Percentiles rank a stretch among this genome's conserved stretches.
phyloP scores from a whole-genome alignment of 2,329 filamentous ascomycete species.

The Monosporascus sp. region DNA sequence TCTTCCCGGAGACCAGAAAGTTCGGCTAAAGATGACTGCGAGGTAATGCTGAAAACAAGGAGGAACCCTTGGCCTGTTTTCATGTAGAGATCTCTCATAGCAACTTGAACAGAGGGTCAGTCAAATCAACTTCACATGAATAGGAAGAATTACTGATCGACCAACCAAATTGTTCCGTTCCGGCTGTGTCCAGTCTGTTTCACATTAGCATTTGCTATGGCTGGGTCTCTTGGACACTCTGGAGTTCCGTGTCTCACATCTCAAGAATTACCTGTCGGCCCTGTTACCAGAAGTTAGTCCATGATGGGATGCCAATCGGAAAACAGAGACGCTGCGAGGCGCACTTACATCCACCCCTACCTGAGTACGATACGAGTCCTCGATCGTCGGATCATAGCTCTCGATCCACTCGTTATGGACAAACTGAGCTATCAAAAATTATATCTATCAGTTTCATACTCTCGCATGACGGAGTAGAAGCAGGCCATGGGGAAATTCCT shows the following conservation, averaged over 20 bases:
- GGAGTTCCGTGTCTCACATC: conserved; percentile 56
- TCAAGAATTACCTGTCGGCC: conserved; percentile 84
- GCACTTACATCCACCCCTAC: conserved; percentile 76
- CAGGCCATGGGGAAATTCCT: neutral
- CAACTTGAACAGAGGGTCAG: conserved; percentile 38
- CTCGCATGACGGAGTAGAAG: neutral
- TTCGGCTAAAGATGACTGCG: conserved; percentile 75
- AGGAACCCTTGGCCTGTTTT: conserved; percentile 89
- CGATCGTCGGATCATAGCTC: conserved; percentile 75
- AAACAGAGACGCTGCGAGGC: conserved; percentile 1
- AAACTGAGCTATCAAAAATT: conserved; percentile 65
- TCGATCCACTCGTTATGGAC: conserved; percentile 95
- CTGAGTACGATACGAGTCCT: conserved; percentile 72
- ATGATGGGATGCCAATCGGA: conserved; percentile 10
- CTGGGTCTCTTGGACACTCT: conserved; percentile 15
- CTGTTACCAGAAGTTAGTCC: conserved; percentile 42
- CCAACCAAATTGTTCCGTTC: conserved; percentile 89
- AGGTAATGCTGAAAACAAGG: conserved; percentile 88
- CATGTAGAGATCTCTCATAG: conserved; percentile 82
- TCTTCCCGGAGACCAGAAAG: conserved; percentile 78
- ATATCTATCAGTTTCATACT: conserved; percentile 9
- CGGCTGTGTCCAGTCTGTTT: conserved; percentile 75
- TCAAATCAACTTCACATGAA: conserved; percentile 1
- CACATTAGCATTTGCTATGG: conserved; percentile 20
- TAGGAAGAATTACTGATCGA: conserved; percentile 16